These are phyloP conservation scores for Tetradesmus obliquus DNA, from an alignment of 139 green algal species.

Conservation along the genomic window DNA sequence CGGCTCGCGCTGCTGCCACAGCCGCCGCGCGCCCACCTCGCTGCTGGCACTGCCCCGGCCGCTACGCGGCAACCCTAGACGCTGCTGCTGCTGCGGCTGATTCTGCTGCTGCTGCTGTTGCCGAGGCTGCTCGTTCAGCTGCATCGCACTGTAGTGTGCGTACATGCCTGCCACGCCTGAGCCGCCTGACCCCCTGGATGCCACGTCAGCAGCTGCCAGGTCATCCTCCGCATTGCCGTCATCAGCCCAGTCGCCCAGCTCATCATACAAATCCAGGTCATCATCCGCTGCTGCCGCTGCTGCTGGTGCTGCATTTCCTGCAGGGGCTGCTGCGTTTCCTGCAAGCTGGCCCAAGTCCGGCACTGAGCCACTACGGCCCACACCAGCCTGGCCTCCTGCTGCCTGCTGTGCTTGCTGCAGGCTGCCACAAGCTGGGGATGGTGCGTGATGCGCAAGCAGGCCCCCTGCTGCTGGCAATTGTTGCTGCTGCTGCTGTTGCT, in stretches of 20 bases:
- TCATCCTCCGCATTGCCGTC: background rate
- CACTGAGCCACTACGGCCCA: background rate
- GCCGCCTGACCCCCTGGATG: background rate
- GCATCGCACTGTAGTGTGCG: background rate
- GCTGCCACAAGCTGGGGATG: background rate
- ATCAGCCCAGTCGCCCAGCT: background rate
- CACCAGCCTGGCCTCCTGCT: background rate
- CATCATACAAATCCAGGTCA: background rate
- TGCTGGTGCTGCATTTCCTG: background rate
- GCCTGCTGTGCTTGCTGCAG: constrained; percentile 8
- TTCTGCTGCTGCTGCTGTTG: constrained; percentile 1
- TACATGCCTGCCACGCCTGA: background rate
- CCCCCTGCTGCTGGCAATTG: background rate
- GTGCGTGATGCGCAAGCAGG: background rate
- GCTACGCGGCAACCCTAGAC: background rate
- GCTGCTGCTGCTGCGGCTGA: background rate
- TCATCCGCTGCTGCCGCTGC: constrained; percentile 7
- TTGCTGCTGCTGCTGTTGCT: constrained; percentile 35
- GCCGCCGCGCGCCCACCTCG: background rate
- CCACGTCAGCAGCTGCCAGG: background rate
- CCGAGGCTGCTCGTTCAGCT: background rate
- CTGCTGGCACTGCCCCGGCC: background rate
- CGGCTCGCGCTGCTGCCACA: background rate
- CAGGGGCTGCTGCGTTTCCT: background rate
- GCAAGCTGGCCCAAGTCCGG: background rate